Base-by-base conservation (phyloP, 805 yeast genomes). In the Spathaspora arborariae region DNA sequence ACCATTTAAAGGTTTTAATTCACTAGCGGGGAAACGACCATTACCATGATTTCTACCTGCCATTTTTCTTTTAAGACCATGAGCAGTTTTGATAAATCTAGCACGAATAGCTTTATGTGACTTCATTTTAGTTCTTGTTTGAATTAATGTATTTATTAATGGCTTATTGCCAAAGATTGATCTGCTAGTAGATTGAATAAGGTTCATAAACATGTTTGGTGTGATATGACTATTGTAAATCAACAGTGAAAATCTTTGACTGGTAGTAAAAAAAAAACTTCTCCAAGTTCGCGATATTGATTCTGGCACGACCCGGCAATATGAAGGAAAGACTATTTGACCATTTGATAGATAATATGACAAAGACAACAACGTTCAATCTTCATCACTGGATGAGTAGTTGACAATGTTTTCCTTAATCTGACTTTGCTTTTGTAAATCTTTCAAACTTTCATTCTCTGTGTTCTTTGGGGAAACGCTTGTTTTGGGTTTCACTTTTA, bases 31-130 rank as follows among this genome's bases (percentile, higher is more conserved):
- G 85, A 94, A 91, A 19, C 96, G 91, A 1, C 90, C 88, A 59
- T 91, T 91, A 43, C 97, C 97, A 63, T 91, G 97, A 54, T 87
- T 85, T 70, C 96, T 80, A 9, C 96, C 96, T 18, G 95, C 85
- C 56, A 82, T 73, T 51, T 70, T 71, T 56, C 76, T 65, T 56
- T 70, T 70, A 53, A 80, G 51, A 77, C 91, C 79, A 39, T 72
- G 70, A 1, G 86, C 88, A 4, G 86, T 84, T 57, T 81, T 82
- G 62, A 85, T 79, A 82, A 94, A 88, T 68, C 97, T 79, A 62
- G 86, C 88, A 42, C 90, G 90, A 5, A 95, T 84, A 20, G 95
- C 88, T 60, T 88, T 83, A 62, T 88, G 94, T 2, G 96, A 82
- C 64, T 89, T 86, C 77, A 83, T 81, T 53, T 71, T 71, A 45